Evolutionary conservation across 2,329 filamentous ascomycete genomes (phyloP), one percentile per base, ranked within the genome.

Genomic region (Phyllosticta citrichinensis): DNA sequence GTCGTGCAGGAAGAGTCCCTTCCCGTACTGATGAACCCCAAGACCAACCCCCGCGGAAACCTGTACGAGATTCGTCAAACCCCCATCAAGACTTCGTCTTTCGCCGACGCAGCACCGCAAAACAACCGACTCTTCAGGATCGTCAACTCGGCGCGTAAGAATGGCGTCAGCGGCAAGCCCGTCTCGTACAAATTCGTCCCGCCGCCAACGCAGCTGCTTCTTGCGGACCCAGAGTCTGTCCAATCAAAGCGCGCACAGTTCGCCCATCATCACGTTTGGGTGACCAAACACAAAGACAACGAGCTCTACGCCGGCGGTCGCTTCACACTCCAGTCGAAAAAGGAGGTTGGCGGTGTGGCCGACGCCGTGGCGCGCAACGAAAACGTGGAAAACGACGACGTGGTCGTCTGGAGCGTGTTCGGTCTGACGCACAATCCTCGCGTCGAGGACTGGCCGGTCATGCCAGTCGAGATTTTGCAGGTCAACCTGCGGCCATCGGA

Each of bases 31-130:
- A 75, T 76, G 66, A 77, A 83, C 64, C 74, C 79, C 0, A 69
- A 77, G 22, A 80, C 78, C 2, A 88, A 88, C 65, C 83, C 85
- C 0, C 75, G 79, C 50, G 85, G 86, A 27, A 86, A 85, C 68
- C 79, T 77, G 60, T 88, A 87, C 71, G 74, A 81, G 62, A 71
- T 86, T 53, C 73, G 75, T 19, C 79, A 82, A 56, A 76, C 73
- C 0, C 66, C 71, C 0, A 71, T 87, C 5, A 73, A 77, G 40
- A 71, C 71, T 52, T 77, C 81, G 1, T 67, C 74, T 4, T 77
- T 78, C 61, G 70, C 82, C 4, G 81, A 84, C 57, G 80, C 83
- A 0, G 81, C 81, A 62, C 81, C 83, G 0, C 40, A 47, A n/a
- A 47, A 47, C 40, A 85, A 85, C 65, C 78, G 80, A 9, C 72